These are phyloP conservation scores for Pseudotulostoma volvatum DNA, from an alignment of 495 filamentous ascomycete species.

Conservation along the genomic window DNA sequence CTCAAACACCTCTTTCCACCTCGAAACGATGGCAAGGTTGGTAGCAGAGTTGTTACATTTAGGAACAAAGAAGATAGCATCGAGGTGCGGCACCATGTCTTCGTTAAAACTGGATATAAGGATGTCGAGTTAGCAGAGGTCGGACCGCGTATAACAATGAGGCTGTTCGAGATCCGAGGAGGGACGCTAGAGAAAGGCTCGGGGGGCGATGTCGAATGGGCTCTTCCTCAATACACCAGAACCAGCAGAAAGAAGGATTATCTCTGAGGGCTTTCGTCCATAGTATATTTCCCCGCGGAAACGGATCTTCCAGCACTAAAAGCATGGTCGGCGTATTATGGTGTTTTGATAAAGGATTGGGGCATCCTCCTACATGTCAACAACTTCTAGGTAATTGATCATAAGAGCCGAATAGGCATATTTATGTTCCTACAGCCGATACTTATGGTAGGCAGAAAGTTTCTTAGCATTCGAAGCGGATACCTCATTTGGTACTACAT, in stretches of 20 bases:
- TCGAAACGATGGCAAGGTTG: slow-evolving; percentile 63
- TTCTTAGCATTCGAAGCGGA: no score
- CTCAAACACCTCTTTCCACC: slow-evolving; percentile 92
- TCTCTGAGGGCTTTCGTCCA: slow-evolving; percentile 35
- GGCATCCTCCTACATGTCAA: no score
- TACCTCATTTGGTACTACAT: no score
- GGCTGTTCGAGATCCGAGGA: slow-evolving; percentile 80
- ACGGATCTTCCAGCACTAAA: slow-evolving; percentile 30
- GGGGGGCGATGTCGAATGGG: slow-evolving; percentile 93
- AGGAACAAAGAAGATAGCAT: slow-evolving; percentile 90
- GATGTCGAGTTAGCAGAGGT: slow-evolving; percentile 90
- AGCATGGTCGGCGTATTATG: neutral
- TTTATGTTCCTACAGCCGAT: no score
- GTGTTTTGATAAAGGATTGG: neutral
- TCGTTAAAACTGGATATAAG: slow-evolving; percentile 69
- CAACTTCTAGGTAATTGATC: no score
- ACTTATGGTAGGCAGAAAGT: no score
- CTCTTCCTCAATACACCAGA: slow-evolving; percentile 83
- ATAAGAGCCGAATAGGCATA: no score
- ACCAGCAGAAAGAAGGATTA: slow-evolving; percentile 88
- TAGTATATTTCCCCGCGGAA: slow-evolving; percentile 28
- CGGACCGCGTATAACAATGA: slow-evolving; percentile 91
- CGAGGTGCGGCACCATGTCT: slow-evolving; percentile 70
- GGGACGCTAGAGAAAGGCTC: slow-evolving; percentile 85
- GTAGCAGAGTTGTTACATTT: slow-evolving; percentile 83